Conservation (phyloP, 2,329 filamentous ascomycete genomes). For the Penicillium polonicum region DNA sequence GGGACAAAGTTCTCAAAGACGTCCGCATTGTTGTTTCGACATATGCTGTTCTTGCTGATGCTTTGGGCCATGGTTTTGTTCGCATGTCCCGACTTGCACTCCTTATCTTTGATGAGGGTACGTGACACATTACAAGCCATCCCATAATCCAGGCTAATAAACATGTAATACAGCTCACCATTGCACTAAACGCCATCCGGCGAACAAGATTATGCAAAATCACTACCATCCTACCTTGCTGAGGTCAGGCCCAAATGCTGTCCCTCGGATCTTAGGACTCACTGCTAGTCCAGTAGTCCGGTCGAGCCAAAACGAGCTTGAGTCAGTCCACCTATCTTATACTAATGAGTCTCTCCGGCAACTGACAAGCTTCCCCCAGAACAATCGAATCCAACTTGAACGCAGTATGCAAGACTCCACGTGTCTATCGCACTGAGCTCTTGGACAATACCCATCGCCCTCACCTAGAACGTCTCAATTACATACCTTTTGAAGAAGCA, state of each 20-base stretch:
- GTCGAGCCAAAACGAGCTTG: slow-evolving; percentile 55
- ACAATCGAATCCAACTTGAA: slow-evolving; percentile 67
- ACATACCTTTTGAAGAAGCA: slow-evolving; percentile 3
- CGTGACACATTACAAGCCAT: slow-evolving; percentile 8
- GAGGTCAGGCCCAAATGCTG: slow-evolving; percentile 30
- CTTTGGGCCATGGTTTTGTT: slow-evolving; percentile 72
- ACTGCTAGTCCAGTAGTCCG: slow-evolving; percentile 75
- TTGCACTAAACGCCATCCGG: slow-evolving; percentile 63
- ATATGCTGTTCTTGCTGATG: slow-evolving; percentile 71
- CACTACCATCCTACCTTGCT: slow-evolving; percentile 60
- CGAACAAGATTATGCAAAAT: slow-evolving; percentile 68
- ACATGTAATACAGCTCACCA: slow-evolving; percentile 61
- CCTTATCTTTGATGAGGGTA: slow-evolving; percentile 81
- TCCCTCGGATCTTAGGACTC: slow-evolving; percentile 71
- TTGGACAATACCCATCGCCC: slow-evolving; percentile 68
- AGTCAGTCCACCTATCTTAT: slow-evolving; percentile 33
- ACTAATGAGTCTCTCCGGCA: accelerated
- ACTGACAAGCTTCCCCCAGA: neutral
- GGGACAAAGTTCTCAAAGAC: slow-evolving; percentile 65
- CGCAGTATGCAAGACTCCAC: slow-evolving; percentile 67
- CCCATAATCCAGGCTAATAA: neutral
- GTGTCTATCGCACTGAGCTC: slow-evolving; percentile 66
- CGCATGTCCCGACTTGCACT: slow-evolving; percentile 62
- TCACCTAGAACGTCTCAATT: slow-evolving; percentile 30
- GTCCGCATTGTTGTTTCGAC: slow-evolving; percentile 76